These are phyloP conservation scores for Yarrowia osloensis DNA, from an alignment of 805 yeast species.

Conservation along the genomic window DNA sequence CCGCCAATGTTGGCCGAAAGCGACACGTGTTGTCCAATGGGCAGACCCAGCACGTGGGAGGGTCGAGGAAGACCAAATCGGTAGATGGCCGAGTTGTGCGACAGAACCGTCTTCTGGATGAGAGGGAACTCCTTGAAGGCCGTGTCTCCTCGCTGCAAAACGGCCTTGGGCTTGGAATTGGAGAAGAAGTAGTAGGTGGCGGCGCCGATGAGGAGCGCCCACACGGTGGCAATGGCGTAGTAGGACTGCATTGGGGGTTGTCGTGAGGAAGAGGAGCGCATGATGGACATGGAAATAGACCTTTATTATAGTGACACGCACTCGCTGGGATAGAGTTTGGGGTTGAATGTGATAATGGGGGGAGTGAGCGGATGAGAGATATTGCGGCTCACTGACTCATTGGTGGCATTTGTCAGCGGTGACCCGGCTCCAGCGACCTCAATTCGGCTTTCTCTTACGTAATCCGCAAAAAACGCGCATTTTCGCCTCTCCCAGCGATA, in stretches of 20 bases:
- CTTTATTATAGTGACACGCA: background rate
- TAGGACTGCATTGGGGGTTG: slow-evolving; percentile 11
- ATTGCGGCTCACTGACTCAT: too few relatives aligned
- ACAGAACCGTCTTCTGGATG: slow-evolving; percentile 72
- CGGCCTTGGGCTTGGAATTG: slow-evolving; percentile 26
- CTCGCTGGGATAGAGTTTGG: background rate
- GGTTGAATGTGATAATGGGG: background rate
- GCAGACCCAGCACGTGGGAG: slow-evolving; percentile 77
- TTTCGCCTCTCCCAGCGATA: too few relatives aligned
- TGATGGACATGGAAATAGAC: background rate
- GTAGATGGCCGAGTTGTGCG: slow-evolving; percentile 78
- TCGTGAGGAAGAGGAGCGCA: background rate
- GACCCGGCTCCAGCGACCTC: too few relatives aligned
- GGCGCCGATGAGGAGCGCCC: slow-evolving; percentile 26
- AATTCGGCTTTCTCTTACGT: too few relatives aligned
- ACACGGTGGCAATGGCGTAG: slow-evolving; percentile 28
- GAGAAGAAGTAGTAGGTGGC: slow-evolving; percentile 26
- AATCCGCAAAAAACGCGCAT: too few relatives aligned
- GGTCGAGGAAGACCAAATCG: slow-evolving; percentile 81
- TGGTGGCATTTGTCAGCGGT: too few relatives aligned
- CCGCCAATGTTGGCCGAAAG: slow-evolving; percentile 76
- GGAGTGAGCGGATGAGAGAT: too few relatives aligned
- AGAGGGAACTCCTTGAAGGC: slow-evolving; percentile 79
- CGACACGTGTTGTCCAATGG: slow-evolving; percentile 91
- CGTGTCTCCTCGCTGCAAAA: slow-evolving; percentile 51